Base-by-base conservation (phyloP, 208 protist species). In the Leptomonas seymouri region DNA sequence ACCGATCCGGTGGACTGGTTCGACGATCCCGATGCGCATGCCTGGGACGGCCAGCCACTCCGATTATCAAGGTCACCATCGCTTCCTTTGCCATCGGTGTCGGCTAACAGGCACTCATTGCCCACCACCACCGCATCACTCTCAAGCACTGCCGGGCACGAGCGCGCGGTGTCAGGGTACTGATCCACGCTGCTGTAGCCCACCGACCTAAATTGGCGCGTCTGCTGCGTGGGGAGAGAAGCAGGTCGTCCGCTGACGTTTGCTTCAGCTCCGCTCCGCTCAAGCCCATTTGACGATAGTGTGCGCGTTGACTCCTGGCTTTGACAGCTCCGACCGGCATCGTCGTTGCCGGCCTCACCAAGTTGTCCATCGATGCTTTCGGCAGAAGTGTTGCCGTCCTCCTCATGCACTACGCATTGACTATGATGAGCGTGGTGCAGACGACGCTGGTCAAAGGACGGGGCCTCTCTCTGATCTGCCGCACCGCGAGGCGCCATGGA, bases 81-180 rank as follows among this genome's bases (percentile, higher is more conserved):
- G 28, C 25, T 46, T 3, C 30, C 44, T n/a, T 53, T 65, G 46
- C 55, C 59, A 15, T 46, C 59, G 9, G 59, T 65, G 46, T 46
- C 59, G 7, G 59, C 59, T 6, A 65, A 44, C 25, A 65, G 51
- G 31, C 44, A 65, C 11, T 30, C 59, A n/a, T 65, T 46, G 8
- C 31, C 46, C 18, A 44, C 31, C 30, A 65, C 28, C 44, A 55
- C 41, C 25, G 21, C 59, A 14, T 65, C 59, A 27, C 27, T 6
- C 30, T 3, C 27, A 18, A n/a, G 25, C 30, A n/a, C 15, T 20
- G 23, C 31, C 6, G 16, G 14, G n/a, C 30, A 46, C 15, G 46
- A 23, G 27, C 55, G 46, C n/a, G 59, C 2, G 45, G 46, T 30
- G 46, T 65, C 59, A 12, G 46, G 53, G 46, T 55, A 65, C 30